Base-by-base conservation (phyloP, 1,139 yeast species). In the Saccharomyces hybrid region DNA sequence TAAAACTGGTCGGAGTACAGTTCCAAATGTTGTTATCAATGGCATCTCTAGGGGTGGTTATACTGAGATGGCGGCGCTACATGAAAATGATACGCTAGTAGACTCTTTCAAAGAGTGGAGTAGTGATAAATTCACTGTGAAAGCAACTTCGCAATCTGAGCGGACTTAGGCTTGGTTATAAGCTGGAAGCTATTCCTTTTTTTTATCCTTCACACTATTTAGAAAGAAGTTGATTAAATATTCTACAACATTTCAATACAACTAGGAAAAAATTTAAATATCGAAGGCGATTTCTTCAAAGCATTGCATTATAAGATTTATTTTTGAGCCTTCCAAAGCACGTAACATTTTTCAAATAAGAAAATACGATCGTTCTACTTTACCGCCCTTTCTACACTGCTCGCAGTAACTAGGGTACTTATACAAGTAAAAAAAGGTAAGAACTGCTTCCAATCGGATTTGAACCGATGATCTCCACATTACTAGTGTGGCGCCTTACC, bases 21-120 rank as follows among this genome's bases (percentile, higher is more conserved):
- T 85, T 5, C 91, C 91, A 14, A 85, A 85, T 62, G 76, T 84
- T 26, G 72, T 84, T 53, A 74, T 84, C 52, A 84, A 84, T 47
- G 78, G 80, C 1, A 72, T 75, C 52, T 81, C 87, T 52, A 76
- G 82, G 63, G 91, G 91, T 28, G 91, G 90, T 1, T 80, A 81
- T 52, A 96, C 88, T 69, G 96, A 88, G 58, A 83, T 90, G 68
- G 74, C 73, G 31, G 77, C 72, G 47, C 73, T 86, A 58, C 91
- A 88, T 64, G 74, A 50, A 27, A 42, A 53, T 3, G 57, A 52
- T 11, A 26, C 26, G 28, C 51, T 59, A 9, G 38, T 57, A 16
- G 48, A 50, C 6, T 47, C 52, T 23, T 47, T 59, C 23, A 51
- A 54, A 25, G 52, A 54, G 27, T 58, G 62, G 61, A 47, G 54